Conservation (phyloP, 2,329 filamentous ascomycete species). For the Beauveria sp. region DNA sequence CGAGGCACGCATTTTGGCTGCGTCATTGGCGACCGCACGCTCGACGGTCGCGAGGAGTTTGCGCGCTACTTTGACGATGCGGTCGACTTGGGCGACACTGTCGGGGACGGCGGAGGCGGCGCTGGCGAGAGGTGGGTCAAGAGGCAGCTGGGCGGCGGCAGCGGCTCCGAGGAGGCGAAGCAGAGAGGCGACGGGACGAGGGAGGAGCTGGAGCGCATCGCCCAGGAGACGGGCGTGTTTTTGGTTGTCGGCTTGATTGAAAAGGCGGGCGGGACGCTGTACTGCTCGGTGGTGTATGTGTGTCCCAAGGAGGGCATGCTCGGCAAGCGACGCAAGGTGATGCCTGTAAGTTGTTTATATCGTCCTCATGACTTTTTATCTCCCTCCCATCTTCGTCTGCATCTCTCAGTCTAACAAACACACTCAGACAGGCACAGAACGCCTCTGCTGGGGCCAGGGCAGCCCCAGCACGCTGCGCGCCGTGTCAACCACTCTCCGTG, state of each 20-base stretch:
- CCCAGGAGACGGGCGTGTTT: constrained; percentile 72
- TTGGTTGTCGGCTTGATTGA: constrained; percentile 75
- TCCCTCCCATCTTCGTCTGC: not conserved
- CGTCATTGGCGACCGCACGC: constrained; percentile 60
- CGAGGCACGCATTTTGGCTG: constrained; percentile 73
- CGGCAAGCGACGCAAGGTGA: constrained; percentile 85
- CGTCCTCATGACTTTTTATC: too few relatives aligned
- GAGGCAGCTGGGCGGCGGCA: constrained; percentile 36
- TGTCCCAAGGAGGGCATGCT: constrained; percentile 65
- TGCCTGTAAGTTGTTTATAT: constrained; percentile 56
- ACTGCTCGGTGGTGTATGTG: constrained; percentile 77
- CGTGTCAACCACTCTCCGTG: constrained; percentile 70
- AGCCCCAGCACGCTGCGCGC: constrained; percentile 71
- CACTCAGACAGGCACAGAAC: constrained; percentile 65
- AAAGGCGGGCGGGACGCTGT: constrained; percentile 71
- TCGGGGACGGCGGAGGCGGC: constrained; percentile 49
- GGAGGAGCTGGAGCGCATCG: constrained; percentile 70
- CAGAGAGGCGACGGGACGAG: constrained; percentile 55
- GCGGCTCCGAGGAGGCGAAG: constrained; percentile 24
- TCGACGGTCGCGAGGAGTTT: constrained; percentile 72
- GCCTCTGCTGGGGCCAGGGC: constrained; percentile 84
- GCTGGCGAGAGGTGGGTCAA: constrained; percentile 67
- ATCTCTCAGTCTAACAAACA: not conserved
- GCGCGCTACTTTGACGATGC: constrained; percentile 70
- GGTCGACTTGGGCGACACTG: constrained; percentile 77